These are phyloP conservation scores for Coprinopsis strossmayeri DNA, from an alignment of 768 basidiomycete genomes.

Conservation along the genomic window DNA sequence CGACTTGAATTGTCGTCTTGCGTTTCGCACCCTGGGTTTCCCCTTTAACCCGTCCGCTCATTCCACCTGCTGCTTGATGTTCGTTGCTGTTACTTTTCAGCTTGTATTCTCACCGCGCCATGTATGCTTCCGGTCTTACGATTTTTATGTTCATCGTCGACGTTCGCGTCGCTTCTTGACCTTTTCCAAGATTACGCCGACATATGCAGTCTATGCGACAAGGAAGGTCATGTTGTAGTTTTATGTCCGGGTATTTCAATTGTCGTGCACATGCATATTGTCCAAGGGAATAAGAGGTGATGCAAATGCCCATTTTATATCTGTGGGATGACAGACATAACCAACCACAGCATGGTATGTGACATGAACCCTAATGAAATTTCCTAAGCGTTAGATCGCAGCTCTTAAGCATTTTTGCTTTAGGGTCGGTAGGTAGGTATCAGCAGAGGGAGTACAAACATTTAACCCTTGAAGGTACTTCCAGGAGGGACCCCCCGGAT, in stretches of 20 bases:
- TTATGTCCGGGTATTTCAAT: slow-evolving; percentile 1
- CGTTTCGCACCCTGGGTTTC: slow-evolving; percentile 25
- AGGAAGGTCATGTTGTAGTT: slow-evolving; percentile 6
- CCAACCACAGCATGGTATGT: too few species aligned
- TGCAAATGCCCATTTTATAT: slow-evolving; percentile 5
- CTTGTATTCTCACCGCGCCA: slow-evolving; percentile 29
- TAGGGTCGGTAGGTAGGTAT: too few species aligned
- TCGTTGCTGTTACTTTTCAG: slow-evolving; percentile 16
- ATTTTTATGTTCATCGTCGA: slow-evolving; percentile 1
- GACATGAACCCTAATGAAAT: too few species aligned
- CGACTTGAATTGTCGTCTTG: neutral
- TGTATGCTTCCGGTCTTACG: slow-evolving; percentile 28
- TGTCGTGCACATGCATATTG: slow-evolving; percentile 11
- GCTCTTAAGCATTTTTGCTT: too few species aligned
- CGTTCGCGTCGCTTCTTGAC: slow-evolving; percentile 5
- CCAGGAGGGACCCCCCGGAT: too few species aligned
- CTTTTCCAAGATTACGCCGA: slow-evolving; percentile 2
- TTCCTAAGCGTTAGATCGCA: too few species aligned
- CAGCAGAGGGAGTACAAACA: too few species aligned
- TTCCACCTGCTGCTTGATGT: slow-evolving; percentile 18
- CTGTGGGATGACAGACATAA: too few species aligned
- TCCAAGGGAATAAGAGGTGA: slow-evolving; percentile 8
- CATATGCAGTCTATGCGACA: slow-evolving; percentile 1
- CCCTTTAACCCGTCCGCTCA: slow-evolving; percentile 44
- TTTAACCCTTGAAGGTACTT: too few species aligned